These are phyloP conservation scores for Acephala macrosclerotiorum DNA, from an alignment of 2,329 filamentous ascomycete species.

Conservation along the genomic window DNA sequence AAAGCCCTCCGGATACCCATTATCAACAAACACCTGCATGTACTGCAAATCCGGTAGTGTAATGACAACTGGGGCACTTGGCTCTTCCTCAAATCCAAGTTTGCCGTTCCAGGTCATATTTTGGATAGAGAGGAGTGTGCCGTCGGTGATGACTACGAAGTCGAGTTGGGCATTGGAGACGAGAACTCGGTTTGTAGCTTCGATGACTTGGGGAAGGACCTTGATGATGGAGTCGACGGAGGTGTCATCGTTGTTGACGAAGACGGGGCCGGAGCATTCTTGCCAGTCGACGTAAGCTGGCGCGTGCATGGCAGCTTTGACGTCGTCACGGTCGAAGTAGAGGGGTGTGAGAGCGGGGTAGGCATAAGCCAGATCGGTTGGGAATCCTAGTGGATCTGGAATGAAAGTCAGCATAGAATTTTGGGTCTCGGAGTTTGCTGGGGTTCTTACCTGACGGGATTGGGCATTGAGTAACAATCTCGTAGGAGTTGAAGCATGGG, in stretches of 20 bases:
- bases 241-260: constrained; percentile 46
- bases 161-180: constrained; percentile 57
- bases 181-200: constrained; percentile 58
- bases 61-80: constrained; percentile 39
- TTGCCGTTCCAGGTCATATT: constrained; percentile 61
- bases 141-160: constrained; percentile 56
- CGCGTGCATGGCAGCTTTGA: constrained; percentile 57
- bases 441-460: constrained; percentile 42
- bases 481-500: constrained; percentile 59
- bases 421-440: no score
- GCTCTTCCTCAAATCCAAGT: constrained; percentile 53
- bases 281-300: constrained; percentile 49
- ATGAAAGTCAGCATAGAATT: background rate
- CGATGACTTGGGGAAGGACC: constrained; percentile 56
- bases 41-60: constrained; percentile 36
- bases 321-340: constrained; percentile 61
- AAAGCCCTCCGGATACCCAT: constrained; percentile 49
- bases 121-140: constrained; percentile 58
- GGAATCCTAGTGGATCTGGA: constrained; percentile 45
- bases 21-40: constrained; percentile 19
- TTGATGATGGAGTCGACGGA: constrained; percentile 48
- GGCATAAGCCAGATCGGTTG: constrained; percentile 44
- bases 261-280: constrained; percentile 53
- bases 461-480: constrained; percentile 54
- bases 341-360: constrained; percentile 47